Evolutionary conservation across 345 rosid genomes (phyloP), one percentile per base, ranked within the genome.

Genomic region (Brassica rapa): DNA sequence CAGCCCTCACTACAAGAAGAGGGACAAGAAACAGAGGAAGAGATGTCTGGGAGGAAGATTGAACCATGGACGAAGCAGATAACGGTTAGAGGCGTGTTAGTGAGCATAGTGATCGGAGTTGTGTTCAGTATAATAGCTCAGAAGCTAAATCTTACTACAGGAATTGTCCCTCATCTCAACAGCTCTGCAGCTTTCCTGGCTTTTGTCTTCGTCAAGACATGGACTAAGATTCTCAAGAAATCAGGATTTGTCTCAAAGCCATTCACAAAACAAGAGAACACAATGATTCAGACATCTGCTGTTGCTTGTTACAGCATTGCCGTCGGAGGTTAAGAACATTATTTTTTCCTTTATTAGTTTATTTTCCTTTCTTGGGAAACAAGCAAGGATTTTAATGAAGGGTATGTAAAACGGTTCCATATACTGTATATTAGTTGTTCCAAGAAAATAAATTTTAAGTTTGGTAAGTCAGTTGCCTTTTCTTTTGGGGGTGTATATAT

Each of bases 231-330:
- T 66, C 88, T 92, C 73, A 84, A 86, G 21, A 90, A 85, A 79
- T 88, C 87, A 23, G 98, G 98, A 15, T 86, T 73, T 67, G 80
- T 84, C 1, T 15, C 90, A 0, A 89, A 84, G 41, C 98, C 98
- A 5, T 94, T 94, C 82, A 94, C 96, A 1, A 80, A 89, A 39
- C 98, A 94, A 83, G 98, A 94, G 84, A 94, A 94, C 68, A 90
- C 94, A 5, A 92, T 94, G 94, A 94, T 92, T 53, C 98, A 94
- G 77, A 94, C 98, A 8, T 92, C 97, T 79, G 94, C 93, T 2
- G 97, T 89, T 76, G 98, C 98, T 53, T 94, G 98, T 79, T 94
- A 88, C 49, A 91, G 97, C 87, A 87, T 92, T 62, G 79, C 98
- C 0, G 85, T 90, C n/a, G 98, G 98, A 92, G 98, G 98, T 93